A percentile compares a stretch with the other conserved stretches of the same genome.
Evolutionary conservation across 2,329 filamentous ascomycete species (phyloP).

Genomic region (Phialophora tarda): DNA sequence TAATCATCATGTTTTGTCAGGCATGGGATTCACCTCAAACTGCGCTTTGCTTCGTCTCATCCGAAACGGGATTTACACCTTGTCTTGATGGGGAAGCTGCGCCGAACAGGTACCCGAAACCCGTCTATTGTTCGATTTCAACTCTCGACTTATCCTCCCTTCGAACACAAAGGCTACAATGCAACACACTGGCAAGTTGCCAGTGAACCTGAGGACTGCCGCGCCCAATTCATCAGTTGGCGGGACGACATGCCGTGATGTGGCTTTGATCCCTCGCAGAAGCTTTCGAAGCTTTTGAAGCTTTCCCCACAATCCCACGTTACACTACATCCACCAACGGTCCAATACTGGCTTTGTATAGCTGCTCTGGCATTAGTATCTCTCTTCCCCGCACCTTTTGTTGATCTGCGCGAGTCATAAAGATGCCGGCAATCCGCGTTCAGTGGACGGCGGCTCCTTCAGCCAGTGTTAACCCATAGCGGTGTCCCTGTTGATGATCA

Average conservation of each 20-base stretch:
- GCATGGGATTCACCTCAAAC: neutral
- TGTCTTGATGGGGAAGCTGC: neutral
- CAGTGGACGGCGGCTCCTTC: neutral
- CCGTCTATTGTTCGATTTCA: neutral
- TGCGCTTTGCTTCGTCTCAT: neutral
- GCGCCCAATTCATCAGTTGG: neutral
- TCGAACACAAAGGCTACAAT: neutral
- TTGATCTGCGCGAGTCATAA: neutral
- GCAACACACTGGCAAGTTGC: neutral
- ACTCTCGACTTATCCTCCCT: neutral
- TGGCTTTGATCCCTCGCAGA: neutral
- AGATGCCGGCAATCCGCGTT: neutral
- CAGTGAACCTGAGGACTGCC: neutral
- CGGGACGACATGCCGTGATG: neutral
- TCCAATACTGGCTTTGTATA: neutral
- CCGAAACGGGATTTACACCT: neutral
- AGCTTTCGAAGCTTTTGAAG: conserved; percentile 2
- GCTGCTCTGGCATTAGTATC: neutral
- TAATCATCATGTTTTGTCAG: neutral
- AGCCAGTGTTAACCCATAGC: neutral
- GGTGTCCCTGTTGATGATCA: neutral
- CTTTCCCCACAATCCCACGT: conserved; percentile 6
- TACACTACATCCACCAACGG: neutral
- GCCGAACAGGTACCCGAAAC: neutral
- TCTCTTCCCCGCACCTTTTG: neutral